Evolutionary conservation across 805 yeast genomes (phyloP).

Genomic region (Ogataea henricii): DNA sequence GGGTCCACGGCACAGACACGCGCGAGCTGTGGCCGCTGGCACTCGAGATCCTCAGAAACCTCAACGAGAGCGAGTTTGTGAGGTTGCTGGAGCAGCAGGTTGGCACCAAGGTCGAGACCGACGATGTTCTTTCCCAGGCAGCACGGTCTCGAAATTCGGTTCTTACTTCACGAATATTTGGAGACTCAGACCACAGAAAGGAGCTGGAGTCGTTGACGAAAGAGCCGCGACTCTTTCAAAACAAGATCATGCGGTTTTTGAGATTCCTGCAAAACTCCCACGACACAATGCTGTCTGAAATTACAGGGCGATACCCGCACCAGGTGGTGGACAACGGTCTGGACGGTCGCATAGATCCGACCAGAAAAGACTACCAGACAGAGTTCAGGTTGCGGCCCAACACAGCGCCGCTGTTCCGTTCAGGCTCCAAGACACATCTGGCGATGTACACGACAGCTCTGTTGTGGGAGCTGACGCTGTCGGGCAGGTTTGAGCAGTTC

Average conservation of each 20-base stretch:
- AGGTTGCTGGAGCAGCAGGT: not conserved
- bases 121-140: not conserved
- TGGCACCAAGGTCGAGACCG: not conserved
- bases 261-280: constrained; percentile 20
- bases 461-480: constrained; percentile 44
- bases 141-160: not conserved
- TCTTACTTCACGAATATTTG: not conserved
- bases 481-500: constrained; percentile 38
- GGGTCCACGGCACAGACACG: constrained; percentile 53
- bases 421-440: constrained; percentile 41
- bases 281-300: constrained; percentile 12
- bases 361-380: constrained; percentile 13
- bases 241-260: constrained; percentile 22
- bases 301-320: constrained; percentile 20
- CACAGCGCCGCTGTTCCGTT: constrained; percentile 21
- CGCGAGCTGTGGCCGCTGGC: constrained; percentile 67
- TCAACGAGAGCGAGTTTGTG: constrained; percentile 29
- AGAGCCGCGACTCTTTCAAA: constrained; percentile 10
- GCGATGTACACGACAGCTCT: constrained; percentile 43
- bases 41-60: constrained; percentile 47
- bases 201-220: constrained; percentile 1
- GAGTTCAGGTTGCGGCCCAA: constrained; percentile 8
- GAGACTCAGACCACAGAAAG: not conserved
- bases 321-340: constrained; percentile 21
- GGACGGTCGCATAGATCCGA: constrained; percentile 11